These are phyloP conservation scores for Phialemoniopsis sp. DNA, from an alignment of 2,329 filamentous ascomycete species.

Conservation along the genomic window DNA sequence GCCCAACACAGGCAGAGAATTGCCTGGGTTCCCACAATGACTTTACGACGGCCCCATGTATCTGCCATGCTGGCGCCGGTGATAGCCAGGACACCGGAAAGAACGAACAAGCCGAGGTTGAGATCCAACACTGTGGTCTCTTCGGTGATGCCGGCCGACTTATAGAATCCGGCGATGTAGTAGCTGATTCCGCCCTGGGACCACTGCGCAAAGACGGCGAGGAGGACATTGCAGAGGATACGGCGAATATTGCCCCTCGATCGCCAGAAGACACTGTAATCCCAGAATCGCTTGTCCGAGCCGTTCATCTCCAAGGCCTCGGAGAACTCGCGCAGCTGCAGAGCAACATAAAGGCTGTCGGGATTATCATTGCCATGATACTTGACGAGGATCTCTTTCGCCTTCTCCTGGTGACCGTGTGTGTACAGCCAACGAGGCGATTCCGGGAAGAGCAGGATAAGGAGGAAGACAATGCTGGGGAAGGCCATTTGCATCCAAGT, in stretches of 20 bases:
- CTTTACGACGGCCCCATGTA: slow-evolving; percentile 2
- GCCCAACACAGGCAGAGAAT: slow-evolving; percentile 1
- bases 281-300: slow-evolving; percentile 5
- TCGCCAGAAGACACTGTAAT: slow-evolving; percentile 1
- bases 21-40: slow-evolving; percentile 1
- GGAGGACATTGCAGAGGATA: background rate
- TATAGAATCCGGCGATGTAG: slow-evolving; percentile 2
- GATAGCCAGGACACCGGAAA: slow-evolving; percentile 1
- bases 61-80: slow-evolving; percentile 1
- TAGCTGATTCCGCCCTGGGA: slow-evolving; percentile 2
- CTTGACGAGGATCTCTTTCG: slow-evolving; percentile 3
- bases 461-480: background rate
- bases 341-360: slow-evolving; percentile 1
- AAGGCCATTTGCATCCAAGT: background rate
- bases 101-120: background rate
- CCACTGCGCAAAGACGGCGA: slow-evolving; percentile 2
- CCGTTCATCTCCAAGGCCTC: slow-evolving; percentile 3
- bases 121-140: slow-evolving; percentile 1
- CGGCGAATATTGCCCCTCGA: slow-evolving; percentile 1
- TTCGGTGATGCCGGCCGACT: slow-evolving; percentile 3
- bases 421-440: slow-evolving; percentile 1
- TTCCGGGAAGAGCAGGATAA: slow-evolving; percentile 2
- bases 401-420: slow-evolving; percentile 1
- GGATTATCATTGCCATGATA: slow-evolving; percentile 5
- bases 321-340: slow-evolving; percentile 3